These are phyloP conservation scores for Fraxinus floribunda DNA, from an alignment of 305 asterid genomes.

Conservation along the genomic window DNA sequence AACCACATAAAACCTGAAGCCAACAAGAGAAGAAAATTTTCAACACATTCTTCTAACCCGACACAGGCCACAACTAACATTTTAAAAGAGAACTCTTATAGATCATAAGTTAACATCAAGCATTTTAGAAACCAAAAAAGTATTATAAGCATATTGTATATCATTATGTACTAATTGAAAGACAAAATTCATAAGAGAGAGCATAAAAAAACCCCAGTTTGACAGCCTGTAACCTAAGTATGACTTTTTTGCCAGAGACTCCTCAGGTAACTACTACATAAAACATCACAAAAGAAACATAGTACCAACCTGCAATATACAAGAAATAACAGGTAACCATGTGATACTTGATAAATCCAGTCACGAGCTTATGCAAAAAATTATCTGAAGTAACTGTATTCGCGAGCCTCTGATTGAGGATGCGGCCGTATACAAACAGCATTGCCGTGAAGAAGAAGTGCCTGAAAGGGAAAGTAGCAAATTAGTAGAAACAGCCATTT, in stretches of 20 bases:
- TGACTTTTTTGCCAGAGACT: slow-evolving; percentile 3
- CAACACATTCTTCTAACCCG: slow-evolving; percentile 12
- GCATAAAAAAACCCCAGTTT: slow-evolving; percentile 5
- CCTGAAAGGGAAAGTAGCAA: slow-evolving; percentile 50
- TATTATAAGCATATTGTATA: background rate
- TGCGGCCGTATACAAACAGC: slow-evolving; percentile 95
- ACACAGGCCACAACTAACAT: background rate
- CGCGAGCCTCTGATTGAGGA: slow-evolving; percentile 93
- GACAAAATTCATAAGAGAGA: background rate
- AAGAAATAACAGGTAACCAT: slow-evolving; percentile 97
- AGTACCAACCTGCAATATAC: slow-evolving; percentile 75
- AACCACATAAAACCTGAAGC: slow-evolving; percentile 96
- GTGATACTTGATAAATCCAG: slow-evolving; percentile 83
- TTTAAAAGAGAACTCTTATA: background rate
- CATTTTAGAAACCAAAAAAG: background rate
- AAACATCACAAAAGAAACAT: slow-evolving; percentile 17
- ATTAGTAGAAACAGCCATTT: background rate
- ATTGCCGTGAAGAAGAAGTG: slow-evolving; percentile 95
- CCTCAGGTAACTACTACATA: slow-evolving; percentile 3
- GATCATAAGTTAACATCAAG: background rate
- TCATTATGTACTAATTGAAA: slow-evolving; percentile 10
- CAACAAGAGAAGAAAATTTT: slow-evolving; percentile 27
- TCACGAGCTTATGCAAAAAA: slow-evolving; percentile 75
- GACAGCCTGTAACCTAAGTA: slow-evolving; percentile 7
- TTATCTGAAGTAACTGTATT: slow-evolving; percentile 85